Evolutionary conservation across 192 early-diverging fungal species (phyloP), one percentile per base, ranked within the genome.

Genomic region (Anaeromyces robustus): DNA sequence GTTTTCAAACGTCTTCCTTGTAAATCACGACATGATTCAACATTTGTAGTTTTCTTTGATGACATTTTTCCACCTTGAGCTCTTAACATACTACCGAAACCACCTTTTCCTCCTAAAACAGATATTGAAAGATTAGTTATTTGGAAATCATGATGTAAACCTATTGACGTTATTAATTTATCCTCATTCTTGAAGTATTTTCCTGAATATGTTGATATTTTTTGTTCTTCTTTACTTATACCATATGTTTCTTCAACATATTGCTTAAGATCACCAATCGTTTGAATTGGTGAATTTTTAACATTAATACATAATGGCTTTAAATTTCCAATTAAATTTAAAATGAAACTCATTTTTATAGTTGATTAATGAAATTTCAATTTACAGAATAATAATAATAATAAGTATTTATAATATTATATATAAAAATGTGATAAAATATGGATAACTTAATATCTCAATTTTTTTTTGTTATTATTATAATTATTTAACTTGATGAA

Each of bases 11-110:
- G 89, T 30, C 95, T 87, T 5, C 97, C 97, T 77, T 92, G 92
- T 78, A 98, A 86, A 86, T 99, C 97, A 43, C 98, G 90, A 86
- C 96, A 98, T 22, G 92, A 92, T 80, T 99, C 98, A 79, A 91
- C 94, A 85, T 96, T 96, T 29, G 93, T 96, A 2, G 94, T 94
- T 82, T 96, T 97, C 80, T 95, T 91, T 28, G 93, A 89, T 32
- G 92, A 88, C 94, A 95, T 96, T 39, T 92, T 90, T 77, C 91
- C 96, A 81, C 96, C 96, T 83, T 97, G 95, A 0, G 96, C 94
- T 82, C 96, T 91, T 82, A 99, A 86, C 88, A 94, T 95, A 81
- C 92, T 93, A 22, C 98, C 98, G 84, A 99, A 99, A 28, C 98
- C 98, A 52, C 98, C 98, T 80, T 97, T 97, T n/a, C 96, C 96